Percentiles rank a stretch among this genome's conserved stretches.
Conservation (phyloP, 192 early-diverging fungal genomes). For the Ambispora gerdemannii region DNA sequence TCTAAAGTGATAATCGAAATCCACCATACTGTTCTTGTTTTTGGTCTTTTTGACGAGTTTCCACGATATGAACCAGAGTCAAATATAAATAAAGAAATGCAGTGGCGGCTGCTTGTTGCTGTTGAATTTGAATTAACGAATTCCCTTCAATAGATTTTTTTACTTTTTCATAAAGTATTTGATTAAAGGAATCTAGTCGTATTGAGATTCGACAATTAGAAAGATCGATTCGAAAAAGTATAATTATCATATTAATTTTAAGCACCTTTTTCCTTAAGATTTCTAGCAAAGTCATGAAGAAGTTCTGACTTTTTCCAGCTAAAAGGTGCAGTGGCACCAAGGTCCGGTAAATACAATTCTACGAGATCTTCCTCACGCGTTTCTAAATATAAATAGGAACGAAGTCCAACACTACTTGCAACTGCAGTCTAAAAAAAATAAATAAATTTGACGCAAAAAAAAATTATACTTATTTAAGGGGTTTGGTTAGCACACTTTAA, state of each 20-base stretch:
- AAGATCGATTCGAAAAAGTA: not conserved
- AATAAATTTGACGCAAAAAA: too few relatives aligned
- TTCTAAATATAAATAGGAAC: conserved; percentile 65
- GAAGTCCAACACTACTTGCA: conserved; percentile 76
- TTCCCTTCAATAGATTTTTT: not conserved
- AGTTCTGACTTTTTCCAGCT: conserved; percentile 36
- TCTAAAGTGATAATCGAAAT: not conserved
- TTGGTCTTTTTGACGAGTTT: conserved; percentile 60
- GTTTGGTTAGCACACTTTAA: too few relatives aligned
- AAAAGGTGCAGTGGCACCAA: conserved; percentile 41
- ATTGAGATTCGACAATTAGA: not conserved
- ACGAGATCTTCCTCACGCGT: conserved; percentile 45
- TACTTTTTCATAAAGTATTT: not conserved
- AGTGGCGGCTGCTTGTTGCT: conserved; percentile 32
- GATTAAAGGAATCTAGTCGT: not conserved
- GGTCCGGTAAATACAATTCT: conserved; percentile 62
- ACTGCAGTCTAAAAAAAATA: conserved; percentile 63
- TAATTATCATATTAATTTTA: not conserved
- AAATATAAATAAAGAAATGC: conserved; percentile 45
- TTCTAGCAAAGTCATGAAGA: not conserved
- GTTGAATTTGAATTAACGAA: conserved; percentile 30
- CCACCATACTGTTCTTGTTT: conserved; percentile 27
- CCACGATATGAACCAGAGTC: conserved; percentile 67
- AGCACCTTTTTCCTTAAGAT: not conserved
- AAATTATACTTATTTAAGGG: too few relatives aligned